A percentile compares a stretch with the other conserved stretches of the same genome.
phyloP scores from a whole-genome alignment of 2,329 filamentous ascomycete species.

The Fusarium globosum region DNA sequence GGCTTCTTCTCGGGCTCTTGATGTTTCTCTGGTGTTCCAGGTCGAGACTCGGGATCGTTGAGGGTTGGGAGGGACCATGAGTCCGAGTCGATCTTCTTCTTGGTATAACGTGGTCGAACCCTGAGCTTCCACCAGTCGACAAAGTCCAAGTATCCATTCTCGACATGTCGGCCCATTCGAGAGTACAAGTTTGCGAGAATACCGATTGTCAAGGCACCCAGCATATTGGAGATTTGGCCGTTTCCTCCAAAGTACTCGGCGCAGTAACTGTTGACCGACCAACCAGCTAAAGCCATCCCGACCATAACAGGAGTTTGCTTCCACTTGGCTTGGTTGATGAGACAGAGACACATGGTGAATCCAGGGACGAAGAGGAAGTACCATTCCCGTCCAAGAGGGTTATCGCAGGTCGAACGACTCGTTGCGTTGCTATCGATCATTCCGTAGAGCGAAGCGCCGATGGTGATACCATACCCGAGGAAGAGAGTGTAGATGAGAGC shows the following conservation, averaged over 20 bases:
- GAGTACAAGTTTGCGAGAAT: constrained; percentile 84
- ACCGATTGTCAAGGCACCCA: constrained; percentile 81
- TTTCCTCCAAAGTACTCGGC: constrained; percentile 74
- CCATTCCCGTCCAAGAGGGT: constrained; percentile 57
- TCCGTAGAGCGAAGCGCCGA: constrained; percentile 74
- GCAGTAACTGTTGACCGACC: constrained; percentile 79
- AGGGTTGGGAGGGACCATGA: constrained; percentile 48
- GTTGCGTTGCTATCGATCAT: constrained; percentile 68
- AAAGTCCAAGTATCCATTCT: constrained; percentile 65
- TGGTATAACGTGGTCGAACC: constrained; percentile 52
- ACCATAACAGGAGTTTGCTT: constrained; percentile 82
- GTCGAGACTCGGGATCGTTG: constrained; percentile 50
- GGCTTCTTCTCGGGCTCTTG: constrained; percentile 47
- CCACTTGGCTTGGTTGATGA: constrained; percentile 86
- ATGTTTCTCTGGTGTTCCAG: constrained; percentile 32
- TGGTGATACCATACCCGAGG: constrained; percentile 78
- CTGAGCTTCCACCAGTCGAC: constrained; percentile 61
- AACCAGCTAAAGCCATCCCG: constrained; percentile 77
- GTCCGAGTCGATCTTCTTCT: constrained; percentile 45
- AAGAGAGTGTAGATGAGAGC: constrained; percentile 81
- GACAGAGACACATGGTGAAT: constrained; percentile 79
- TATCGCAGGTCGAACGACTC: constrained; percentile 54
- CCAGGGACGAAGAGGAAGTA: constrained; percentile 79
- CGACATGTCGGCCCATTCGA: constrained; percentile 68
- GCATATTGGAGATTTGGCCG: constrained; percentile 79